A percentile compares a stretch with the other conserved stretches of the same genome.
Evolutionary conservation across 2,329 filamentous ascomycete species (phyloP).

Genomic region (Coniochaeta sp.): DNA sequence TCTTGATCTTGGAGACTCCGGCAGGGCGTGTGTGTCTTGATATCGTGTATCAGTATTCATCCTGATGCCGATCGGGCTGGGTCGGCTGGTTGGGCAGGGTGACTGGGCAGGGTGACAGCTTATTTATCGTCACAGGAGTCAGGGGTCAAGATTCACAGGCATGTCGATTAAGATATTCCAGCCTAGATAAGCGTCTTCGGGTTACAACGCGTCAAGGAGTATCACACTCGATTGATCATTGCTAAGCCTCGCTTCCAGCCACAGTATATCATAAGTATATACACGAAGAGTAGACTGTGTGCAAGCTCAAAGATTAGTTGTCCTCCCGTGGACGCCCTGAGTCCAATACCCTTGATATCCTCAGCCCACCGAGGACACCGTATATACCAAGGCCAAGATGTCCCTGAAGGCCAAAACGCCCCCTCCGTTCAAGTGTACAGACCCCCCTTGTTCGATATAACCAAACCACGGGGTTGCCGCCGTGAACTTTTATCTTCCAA

Average conservation of each 20-base stretch:
- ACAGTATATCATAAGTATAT: not conserved
- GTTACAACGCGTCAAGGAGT: not conserved
- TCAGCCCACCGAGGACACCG: not conserved
- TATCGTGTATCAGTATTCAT: not conserved
- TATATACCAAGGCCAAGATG: not conserved
- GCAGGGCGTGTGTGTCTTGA: not conserved
- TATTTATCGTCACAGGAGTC: not conserved
- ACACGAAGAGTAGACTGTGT: not conserved
- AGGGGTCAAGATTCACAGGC: not conserved
- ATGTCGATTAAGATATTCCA: not conserved
- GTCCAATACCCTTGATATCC: not conserved
- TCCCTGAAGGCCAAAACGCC: not conserved
- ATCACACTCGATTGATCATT: not conserved
- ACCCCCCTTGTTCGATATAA: not conserved
- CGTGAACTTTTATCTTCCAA: not conserved
- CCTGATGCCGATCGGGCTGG: not conserved
- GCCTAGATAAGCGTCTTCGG: not conserved
- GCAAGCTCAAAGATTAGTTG: not conserved
- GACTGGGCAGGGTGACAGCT: not conserved
- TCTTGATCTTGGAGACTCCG: constrained; percentile 31
- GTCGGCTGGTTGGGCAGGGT: not conserved
- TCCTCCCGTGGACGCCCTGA: not conserved
- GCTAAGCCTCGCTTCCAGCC: not conserved
- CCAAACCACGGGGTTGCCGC: not conserved
- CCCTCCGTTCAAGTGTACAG: not conserved